A percentile compares a stretch with the other conserved stretches of the same genome.
Conservation (phyloP, 805 yeast species). For the Kodamaea laetipori region DNA sequence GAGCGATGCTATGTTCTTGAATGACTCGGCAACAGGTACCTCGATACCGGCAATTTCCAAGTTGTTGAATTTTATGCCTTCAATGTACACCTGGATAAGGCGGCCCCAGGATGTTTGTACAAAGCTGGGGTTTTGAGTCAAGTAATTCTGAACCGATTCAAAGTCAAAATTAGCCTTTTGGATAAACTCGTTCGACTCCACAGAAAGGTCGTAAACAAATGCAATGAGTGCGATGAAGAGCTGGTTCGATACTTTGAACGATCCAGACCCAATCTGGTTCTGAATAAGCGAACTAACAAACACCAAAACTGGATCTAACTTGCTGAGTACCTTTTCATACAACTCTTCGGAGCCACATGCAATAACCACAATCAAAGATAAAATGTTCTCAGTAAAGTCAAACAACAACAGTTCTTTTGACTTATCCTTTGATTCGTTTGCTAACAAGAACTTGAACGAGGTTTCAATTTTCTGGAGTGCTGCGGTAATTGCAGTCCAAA, state of each 20-base stretch:
- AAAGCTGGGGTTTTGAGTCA: conserved; percentile 20
- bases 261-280: conserved; percentile 25
- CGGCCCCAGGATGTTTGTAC: conserved; percentile 10
- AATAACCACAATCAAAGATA: conserved; percentile 68
- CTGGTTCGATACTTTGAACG: conserved; percentile 40
- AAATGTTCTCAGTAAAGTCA: conserved; percentile 71
- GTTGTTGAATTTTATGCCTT: conserved; percentile 46
- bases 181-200: conserved; percentile 59
- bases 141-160: conserved; percentile 19
- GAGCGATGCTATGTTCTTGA: conserved; percentile 25
- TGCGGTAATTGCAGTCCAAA: conserved; percentile 62
- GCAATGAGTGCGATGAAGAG: conserved; percentile 57
- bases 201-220: conserved; percentile 59
- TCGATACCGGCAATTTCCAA: conserved; percentile 28
- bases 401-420: conserved; percentile 52
- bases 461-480: conserved; percentile 53
- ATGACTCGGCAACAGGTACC: conserved; percentile 16
- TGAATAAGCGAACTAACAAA: conserved; percentile 41
- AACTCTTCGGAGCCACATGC: conserved; percentile 61
- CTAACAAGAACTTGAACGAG: conserved; percentile 48
- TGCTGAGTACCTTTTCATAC: conserved; percentile 48
- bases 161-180: conserved; percentile 24
- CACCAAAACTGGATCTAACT: conserved; percentile 39
- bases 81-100: conserved; percentile 28
- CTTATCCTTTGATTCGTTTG: conserved; percentile 33